These are phyloP conservation scores for Gremmenia infestans DNA, from an alignment of 2,329 filamentous ascomycete genomes.

Conservation along the genomic window DNA sequence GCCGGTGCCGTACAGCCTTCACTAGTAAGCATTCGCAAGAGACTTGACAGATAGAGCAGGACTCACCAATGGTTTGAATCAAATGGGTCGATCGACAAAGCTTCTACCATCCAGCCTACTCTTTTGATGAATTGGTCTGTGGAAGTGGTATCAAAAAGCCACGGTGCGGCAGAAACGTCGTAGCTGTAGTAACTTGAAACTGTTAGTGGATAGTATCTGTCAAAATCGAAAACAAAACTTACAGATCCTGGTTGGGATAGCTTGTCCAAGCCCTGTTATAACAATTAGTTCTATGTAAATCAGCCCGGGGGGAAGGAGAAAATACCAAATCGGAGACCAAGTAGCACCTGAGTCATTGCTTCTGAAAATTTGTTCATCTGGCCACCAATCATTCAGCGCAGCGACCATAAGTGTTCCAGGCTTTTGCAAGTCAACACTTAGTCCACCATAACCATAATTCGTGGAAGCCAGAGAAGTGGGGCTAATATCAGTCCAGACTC, in stretches of 20 bases:
- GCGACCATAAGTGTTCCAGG: conserved; percentile 54
- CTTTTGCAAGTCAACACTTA: conserved; percentile 48
- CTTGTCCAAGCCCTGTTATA: conserved; percentile 7
- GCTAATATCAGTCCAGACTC: conserved; percentile 52
- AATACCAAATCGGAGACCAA: conserved; percentile 35
- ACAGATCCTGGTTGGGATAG: conserved; percentile 7
- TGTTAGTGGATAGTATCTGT: not conserved
- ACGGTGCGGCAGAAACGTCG: conserved; percentile 20
- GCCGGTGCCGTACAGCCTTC: conserved; percentile 53
- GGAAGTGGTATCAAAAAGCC: conserved; percentile 18
- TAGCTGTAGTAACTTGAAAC: conserved; percentile 17
- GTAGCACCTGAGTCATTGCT: conserved; percentile 45
- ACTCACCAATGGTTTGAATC: conserved; percentile 50
- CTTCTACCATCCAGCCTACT: conserved; percentile 58
- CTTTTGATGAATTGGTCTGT: conserved; percentile 14
- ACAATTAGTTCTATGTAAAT: not conserved
- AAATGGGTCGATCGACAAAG: conserved; percentile 51
- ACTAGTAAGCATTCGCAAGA: not conserved
- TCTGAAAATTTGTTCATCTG: conserved; percentile 51
- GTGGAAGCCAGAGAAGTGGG: conserved; percentile 37
- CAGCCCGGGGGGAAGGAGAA: not conserved
- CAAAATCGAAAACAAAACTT: not conserved
- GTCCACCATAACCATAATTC: conserved; percentile 50
- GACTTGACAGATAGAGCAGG: not conserved
- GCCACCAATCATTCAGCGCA: conserved; percentile 54